Evolutionary conservation across 495 filamentous ascomycete species (phyloP).

Genomic region (Lentithecium fluviatile): DNA sequence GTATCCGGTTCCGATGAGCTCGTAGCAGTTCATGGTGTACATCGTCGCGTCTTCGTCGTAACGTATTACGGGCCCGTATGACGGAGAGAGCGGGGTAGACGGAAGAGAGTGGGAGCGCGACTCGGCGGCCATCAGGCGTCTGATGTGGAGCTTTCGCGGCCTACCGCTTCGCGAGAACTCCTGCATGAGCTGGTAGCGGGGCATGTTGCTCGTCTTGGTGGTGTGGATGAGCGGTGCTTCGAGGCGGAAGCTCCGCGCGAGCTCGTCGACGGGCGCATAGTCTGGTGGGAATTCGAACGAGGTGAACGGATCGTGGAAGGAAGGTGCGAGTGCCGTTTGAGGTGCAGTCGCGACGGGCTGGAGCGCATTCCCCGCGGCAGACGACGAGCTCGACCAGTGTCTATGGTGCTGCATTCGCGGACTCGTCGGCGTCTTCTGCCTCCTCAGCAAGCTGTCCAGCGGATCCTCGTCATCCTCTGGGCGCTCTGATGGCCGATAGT

Average conservation of each 20-base stretch:
- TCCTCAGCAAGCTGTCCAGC: not conserved
- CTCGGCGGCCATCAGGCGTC: constrained; percentile 26
- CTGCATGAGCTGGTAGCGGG: constrained; percentile 32
- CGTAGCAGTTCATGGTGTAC: constrained; percentile 17
- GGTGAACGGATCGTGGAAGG: not conserved
- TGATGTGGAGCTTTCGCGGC: constrained; percentile 23
- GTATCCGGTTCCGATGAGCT: not conserved
- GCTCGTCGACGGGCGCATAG: constrained; percentile 23
- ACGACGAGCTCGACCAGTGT: not conserved
- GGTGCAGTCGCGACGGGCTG: constrained; percentile 2
- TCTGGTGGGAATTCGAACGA: constrained; percentile 16
- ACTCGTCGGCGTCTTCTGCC: not conserved
- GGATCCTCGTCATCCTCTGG: constrained; percentile 3
- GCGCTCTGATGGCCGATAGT: not conserved
- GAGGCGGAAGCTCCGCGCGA: constrained; percentile 25
- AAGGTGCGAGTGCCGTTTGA: not conserved
- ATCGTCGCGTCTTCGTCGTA: constrained; percentile 33
- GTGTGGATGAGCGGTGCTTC: constrained; percentile 25
- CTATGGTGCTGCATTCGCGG: not conserved
- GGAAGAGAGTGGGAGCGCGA: constrained; percentile 21
- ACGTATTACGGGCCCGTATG: not conserved
- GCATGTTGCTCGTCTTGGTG: constrained; percentile 20
- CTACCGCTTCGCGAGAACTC: constrained; percentile 22
- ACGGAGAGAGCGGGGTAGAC: not conserved
- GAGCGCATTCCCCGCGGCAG: not conserved